phyloP scores from a whole-genome alignment of 1,139 yeast genomes.

The Taphrina sp. region DNA sequence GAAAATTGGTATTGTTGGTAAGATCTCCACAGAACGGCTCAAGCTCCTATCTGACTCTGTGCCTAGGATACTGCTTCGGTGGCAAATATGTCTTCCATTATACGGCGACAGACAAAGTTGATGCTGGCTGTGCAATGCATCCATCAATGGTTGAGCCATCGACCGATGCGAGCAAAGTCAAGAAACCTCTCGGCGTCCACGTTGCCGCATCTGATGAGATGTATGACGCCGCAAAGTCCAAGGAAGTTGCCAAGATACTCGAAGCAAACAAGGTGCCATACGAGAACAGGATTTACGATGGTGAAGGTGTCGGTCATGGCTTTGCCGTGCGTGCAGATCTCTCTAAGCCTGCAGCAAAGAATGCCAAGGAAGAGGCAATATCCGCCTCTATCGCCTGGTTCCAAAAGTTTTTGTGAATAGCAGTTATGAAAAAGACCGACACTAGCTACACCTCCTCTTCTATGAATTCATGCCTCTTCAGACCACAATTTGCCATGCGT shows the following conservation, averaged over 20 bases:
- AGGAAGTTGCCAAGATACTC: conserved; percentile 11
- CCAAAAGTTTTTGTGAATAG: conserved; percentile 8
- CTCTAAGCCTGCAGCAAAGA: conserved; percentile 8
- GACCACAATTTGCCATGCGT: too few relatives aligned
- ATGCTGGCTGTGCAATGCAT: conserved; percentile 35
- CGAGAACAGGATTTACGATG: conserved; percentile 31
- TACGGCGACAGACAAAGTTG: conserved; percentile 28
- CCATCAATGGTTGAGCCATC: conserved; percentile 33
- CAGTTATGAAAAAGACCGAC: too few relatives aligned
- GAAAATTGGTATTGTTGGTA: conserved; percentile 32
- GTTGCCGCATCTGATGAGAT: conserved; percentile 32
- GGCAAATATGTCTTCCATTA: conserved; percentile 33
- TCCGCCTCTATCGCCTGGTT: conserved; percentile 19
- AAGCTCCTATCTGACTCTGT: too few relatives aligned
- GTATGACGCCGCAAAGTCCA: conserved; percentile 11
- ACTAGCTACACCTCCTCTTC: too few relatives aligned
- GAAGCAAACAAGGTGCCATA: conserved; percentile 15
- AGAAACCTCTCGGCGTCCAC: conserved; percentile 31
- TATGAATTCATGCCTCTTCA: too few relatives aligned
- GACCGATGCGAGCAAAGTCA: conserved; percentile 19
- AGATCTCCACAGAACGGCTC: too few relatives aligned
- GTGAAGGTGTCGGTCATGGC: conserved; percentile 35
- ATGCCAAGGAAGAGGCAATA: conserved; percentile 23
- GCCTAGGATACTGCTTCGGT: conserved; percentile 38
- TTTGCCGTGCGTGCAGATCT: conserved; percentile 20